A percentile compares a stretch with the other conserved stretches of the same genome.
Evolutionary conservation across 495 filamentous ascomycete species (phyloP).

Genomic region (Bacidia gigantensis): DNA sequence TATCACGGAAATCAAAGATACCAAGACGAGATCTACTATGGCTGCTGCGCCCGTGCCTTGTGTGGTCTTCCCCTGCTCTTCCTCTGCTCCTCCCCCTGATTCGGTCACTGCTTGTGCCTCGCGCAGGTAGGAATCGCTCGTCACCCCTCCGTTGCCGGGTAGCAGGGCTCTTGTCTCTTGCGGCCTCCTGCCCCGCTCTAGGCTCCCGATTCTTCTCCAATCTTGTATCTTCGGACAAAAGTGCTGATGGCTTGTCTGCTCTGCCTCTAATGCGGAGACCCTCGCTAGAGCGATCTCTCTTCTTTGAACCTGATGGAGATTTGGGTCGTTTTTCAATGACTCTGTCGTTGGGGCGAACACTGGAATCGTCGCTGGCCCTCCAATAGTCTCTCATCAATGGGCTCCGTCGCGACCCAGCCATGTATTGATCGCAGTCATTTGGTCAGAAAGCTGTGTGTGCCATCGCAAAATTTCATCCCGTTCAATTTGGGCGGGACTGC

Average conservation of each 20-base stretch:
- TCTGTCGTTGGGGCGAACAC: constrained; percentile 17
- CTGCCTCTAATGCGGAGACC: constrained; percentile 18
- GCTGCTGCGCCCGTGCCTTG: constrained; percentile 32
- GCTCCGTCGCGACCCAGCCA: constrained; percentile 46
- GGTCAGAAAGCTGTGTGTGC: constrained; percentile 10
- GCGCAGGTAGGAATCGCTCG: constrained; percentile 8
- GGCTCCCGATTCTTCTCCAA: background rate
- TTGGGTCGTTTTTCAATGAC: constrained; percentile 3
- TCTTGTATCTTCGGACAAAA: background rate
- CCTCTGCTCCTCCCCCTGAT: background rate
- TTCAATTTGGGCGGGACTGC: constrained; percentile 11
- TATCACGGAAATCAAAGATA: constrained; percentile 9
- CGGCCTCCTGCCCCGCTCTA: background rate
- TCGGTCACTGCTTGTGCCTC: constrained; percentile 5
- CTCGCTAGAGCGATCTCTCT: constrained; percentile 7
- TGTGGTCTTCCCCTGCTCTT: constrained; percentile 6
- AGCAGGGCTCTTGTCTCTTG: constrained; percentile 6
- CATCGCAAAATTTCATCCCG: constrained; percentile 7
- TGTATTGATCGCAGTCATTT: constrained; percentile 28
- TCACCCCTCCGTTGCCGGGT: constrained; percentile 8
- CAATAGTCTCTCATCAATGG: constrained; percentile 45
- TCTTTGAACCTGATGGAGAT: constrained; percentile 11
- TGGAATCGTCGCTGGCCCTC: constrained; percentile 32
- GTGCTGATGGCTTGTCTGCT: constrained; percentile 5
- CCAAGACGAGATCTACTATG: constrained; percentile 32